phyloP scores from a whole-genome alignment of 2,329 filamentous ascomycete genomes.

The Peltaster fructicola region DNA sequence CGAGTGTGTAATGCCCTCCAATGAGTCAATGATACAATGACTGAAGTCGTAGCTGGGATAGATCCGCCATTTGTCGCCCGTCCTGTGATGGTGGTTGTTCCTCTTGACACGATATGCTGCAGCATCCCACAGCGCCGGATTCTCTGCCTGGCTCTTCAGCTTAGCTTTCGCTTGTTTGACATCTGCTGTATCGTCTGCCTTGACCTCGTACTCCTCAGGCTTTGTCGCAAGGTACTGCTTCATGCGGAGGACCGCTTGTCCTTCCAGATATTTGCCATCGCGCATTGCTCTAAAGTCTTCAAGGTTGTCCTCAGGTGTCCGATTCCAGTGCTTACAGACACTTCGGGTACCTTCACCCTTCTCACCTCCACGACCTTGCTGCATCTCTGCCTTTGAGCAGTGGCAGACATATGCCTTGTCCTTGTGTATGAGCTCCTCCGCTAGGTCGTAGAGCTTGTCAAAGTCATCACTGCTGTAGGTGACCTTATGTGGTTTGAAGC shows the following conservation, averaged over 20 bases:
- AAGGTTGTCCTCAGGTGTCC: slow-evolving; percentile 58
- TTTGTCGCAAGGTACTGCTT: slow-evolving; percentile 56
- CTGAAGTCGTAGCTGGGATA: slow-evolving; percentile 86
- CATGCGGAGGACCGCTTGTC: slow-evolving; percentile 77
- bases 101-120: slow-evolving; percentile 75
- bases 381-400: slow-evolving; percentile 68
- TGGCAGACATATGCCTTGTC: slow-evolving; percentile 69
- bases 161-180: slow-evolving; percentile 18
- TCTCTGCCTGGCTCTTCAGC: slow-evolving; percentile 38
- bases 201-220: slow-evolving; percentile 18
- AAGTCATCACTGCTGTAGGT: slow-evolving; percentile 90
- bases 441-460: slow-evolving; percentile 68
- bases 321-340: slow-evolving; percentile 63
- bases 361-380: slow-evolving; percentile 72
- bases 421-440: slow-evolving; percentile 61
- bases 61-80: slow-evolving; percentile 71
- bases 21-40: slow-evolving; percentile 79
- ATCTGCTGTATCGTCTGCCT: slow-evolving; percentile 15
- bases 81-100: slow-evolving; percentile 57
- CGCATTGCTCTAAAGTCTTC: slow-evolving; percentile 76
- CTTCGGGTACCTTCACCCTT: slow-evolving; percentile 51
- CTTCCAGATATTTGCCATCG: slow-evolving; percentile 75
- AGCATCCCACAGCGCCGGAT: slow-evolving; percentile 94
- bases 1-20: slow-evolving; percentile 81
- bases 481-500: slow-evolving; percentile 59